Evolutionary conservation across 768 basidiomycete genomes (phyloP), one percentile per base, ranked within the genome.

Genomic region (Ramaria rubella): DNA sequence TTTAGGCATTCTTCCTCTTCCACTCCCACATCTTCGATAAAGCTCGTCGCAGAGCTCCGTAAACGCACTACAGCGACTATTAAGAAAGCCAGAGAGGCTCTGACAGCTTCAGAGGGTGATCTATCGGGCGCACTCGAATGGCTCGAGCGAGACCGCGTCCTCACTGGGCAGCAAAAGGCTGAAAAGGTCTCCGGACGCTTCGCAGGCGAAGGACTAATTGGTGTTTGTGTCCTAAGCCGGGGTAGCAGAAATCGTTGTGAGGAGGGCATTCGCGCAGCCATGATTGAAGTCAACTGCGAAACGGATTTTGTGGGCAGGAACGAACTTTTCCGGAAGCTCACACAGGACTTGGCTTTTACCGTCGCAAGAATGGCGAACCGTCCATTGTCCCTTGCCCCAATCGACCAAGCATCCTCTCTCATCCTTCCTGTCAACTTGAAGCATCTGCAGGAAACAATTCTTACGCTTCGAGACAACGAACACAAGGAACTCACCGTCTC

Each of bases 261-360:
- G 34, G 60, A 61, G 34, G 69, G 70, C 36, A 70, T 89, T 33
- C 81, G 90, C 34, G 92, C 88, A 11, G 84, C 87, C 19, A 87
- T 96, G 80, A 75, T 97, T 56, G 94, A 98, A 70, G 75, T 96
- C 59, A 91, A 90, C 63, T 97, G 94, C 73, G 94, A 98, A 73
- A 96, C 94, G 52, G 94, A 98, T 73, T 98, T 96, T 67, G 94
- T 98, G 27, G 90, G 85, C 23, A 74, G 90, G 61, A 94, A 91
- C 63, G 81, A 86, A 57, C 74, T 92, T 12, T 98, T 98, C 64
- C 77, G 81, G 15, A 76, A 77, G 53, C 79, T 94, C 36, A 86
- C 88, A 12, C 76, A 78, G 38, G 84, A 90, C 63, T 85, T 96
- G 61, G 87, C 91, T 15, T 85, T 89, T 62, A 92, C 90, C 1